These are phyloP conservation scores for Cordyceps farinosa DNA, from an alignment of 2,329 filamentous ascomycete genomes.

Conservation along the genomic window DNA sequence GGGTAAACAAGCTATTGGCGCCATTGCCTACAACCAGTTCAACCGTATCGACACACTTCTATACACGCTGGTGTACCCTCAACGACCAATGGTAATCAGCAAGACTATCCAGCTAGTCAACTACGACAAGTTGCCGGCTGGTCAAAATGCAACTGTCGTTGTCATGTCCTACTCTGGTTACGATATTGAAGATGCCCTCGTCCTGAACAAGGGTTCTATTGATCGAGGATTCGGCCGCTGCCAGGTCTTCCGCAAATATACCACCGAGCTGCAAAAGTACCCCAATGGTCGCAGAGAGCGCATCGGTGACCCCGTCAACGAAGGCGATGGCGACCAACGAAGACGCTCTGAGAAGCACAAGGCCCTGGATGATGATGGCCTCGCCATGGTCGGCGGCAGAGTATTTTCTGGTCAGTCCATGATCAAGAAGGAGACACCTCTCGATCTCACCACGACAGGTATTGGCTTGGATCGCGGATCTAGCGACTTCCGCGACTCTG, in stretches of 20 bases:
- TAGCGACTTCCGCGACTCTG: slow-evolving; percentile 63
- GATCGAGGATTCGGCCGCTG: slow-evolving; percentile 95
- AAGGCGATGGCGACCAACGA: slow-evolving; percentile 59
- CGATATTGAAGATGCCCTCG: slow-evolving; percentile 97
- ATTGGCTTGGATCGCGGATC: slow-evolving; percentile 64
- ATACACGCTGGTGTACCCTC: slow-evolving; percentile 95
- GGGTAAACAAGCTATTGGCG: slow-evolving; percentile 99
- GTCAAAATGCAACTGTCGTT: slow-evolving; percentile 94
- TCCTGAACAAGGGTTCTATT: slow-evolving; percentile 92
- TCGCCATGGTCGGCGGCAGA: slow-evolving; percentile 80
- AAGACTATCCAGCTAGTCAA: slow-evolving; percentile 95
- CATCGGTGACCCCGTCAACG: slow-evolving; percentile 54
- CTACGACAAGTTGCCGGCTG: slow-evolving; percentile 94
- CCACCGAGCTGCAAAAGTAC: slow-evolving; percentile 82
- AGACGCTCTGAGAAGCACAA: slow-evolving; percentile 64
- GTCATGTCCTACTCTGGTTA: slow-evolving; percentile 99
- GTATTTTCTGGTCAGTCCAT: slow-evolving; percentile 79
- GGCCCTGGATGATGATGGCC: slow-evolving; percentile 77
- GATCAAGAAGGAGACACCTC: slow-evolving; percentile 83
- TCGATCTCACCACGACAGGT: slow-evolving; percentile 70
- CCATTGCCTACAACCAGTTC: slow-evolving; percentile 97
- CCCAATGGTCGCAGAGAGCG: slow-evolving; percentile 71
- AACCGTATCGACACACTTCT: slow-evolving; percentile 93
- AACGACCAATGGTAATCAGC: slow-evolving; percentile 95
- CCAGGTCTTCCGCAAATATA: slow-evolving; percentile 96